A percentile compares a stretch with the other conserved stretches of the same genome.
phyloP scores from a whole-genome alignment of 179 eudicot genomes.

The Heliamphora pulchella region DNA sequence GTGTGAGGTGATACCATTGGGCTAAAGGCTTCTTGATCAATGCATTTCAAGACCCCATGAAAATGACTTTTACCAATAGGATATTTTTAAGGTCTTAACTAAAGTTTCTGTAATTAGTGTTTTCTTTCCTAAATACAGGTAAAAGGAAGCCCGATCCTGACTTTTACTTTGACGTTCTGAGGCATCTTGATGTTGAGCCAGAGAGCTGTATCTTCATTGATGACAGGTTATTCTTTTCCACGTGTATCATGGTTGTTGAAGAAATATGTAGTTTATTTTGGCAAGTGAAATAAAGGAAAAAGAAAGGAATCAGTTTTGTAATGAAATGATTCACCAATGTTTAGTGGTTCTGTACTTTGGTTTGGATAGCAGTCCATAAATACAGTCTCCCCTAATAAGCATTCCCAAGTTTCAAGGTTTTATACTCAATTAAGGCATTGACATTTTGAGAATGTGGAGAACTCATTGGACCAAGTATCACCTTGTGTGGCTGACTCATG shows the following conservation, averaged over 20 bases:
- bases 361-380: background rate
- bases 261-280: background rate
- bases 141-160: slow-evolving; percentile 76
- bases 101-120: background rate
- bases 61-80: background rate
- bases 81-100: background rate
- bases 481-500: too few species aligned
- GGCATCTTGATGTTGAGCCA: slow-evolving; percentile 53
- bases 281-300: background rate
- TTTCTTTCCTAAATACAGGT: slow-evolving; percentile 34
- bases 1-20: too few species aligned
- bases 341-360: background rate
- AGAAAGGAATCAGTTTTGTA: too few species aligned
- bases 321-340: background rate
- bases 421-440: background rate
- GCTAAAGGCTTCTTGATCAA: too few species aligned
- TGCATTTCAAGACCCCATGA: background rate
- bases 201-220: slow-evolving; percentile 70
- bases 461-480: background rate
- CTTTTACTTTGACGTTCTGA: slow-evolving; percentile 52
- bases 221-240: slow-evolving; percentile 47
- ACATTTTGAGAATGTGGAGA: background rate
- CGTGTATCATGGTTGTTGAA: background rate
- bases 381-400: background rate
- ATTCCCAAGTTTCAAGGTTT: background rate